A percentile compares a stretch with the other conserved stretches of the same genome.
Conservation (phyloP, 169 alveolate species). For the Babesia sp. region DNA sequence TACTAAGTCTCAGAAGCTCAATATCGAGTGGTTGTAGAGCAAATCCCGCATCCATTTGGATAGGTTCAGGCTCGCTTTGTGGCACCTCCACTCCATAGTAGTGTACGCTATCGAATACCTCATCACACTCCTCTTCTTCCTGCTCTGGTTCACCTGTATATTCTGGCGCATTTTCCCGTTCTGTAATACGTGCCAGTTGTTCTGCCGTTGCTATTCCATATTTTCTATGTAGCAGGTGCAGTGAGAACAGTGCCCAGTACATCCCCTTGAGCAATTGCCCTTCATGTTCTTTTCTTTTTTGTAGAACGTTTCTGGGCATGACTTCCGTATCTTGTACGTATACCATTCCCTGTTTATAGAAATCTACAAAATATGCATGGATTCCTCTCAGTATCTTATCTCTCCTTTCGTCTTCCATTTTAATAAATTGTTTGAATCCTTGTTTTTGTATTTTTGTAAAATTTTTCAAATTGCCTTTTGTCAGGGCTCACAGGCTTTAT, state of each 20-base stretch:
- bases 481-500: no score
- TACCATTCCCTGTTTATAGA: constrained; percentile 12
- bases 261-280: constrained; percentile 25
- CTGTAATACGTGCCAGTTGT: constrained; percentile 3
- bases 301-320: constrained; percentile 7
- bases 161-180: background rate
- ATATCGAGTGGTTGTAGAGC: background rate
- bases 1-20: background rate
- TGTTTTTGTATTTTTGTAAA: no score
- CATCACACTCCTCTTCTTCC: background rate
- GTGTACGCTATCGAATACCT: background rate
- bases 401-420: constrained; percentile 19
- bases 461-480: no score
- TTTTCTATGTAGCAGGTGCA: constrained; percentile 9
- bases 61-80: background rate
- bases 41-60: background rate
- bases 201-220: constrained; percentile 10
- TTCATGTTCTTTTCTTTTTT: constrained; percentile 1
- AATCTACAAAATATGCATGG: constrained; percentile 8
- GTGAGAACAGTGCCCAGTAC: constrained; percentile 32
- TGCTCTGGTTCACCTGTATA: background rate
- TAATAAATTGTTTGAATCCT: no score
- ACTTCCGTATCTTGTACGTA: constrained; percentile 17
- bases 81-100: background rate
- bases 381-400: constrained; percentile 4